A percentile compares a stretch with the other conserved stretches of the same genome.
phyloP scores from a whole-genome alignment of 1,284 basidiomycete species.

The Pseudozyma sp. region DNA sequence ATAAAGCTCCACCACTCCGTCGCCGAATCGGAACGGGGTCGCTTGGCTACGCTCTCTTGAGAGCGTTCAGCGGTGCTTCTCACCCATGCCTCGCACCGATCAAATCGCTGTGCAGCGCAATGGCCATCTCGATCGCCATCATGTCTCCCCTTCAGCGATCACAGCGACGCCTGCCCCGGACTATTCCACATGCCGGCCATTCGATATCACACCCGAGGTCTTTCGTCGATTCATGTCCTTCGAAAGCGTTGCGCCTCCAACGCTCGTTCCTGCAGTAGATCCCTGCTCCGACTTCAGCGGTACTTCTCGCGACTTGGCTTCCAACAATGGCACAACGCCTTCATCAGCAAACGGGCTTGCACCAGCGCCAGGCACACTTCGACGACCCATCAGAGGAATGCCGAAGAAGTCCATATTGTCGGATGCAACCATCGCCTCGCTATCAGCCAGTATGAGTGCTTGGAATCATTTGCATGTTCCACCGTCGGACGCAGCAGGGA shows the following conservation, averaged over 20 bases:
- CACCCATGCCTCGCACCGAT: conserved; percentile 11
- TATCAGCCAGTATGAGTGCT: neutral
- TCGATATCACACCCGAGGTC: conserved; percentile 27
- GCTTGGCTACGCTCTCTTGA: neutral
- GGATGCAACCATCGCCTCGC: neutral
- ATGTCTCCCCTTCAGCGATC: neutral
- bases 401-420: conserved; percentile 5
- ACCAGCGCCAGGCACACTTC: neutral
- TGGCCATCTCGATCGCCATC: conserved; percentile 3
- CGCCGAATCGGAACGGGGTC: too few relatives aligned
- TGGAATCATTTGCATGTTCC: neutral
- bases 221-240: conserved; percentile 38
- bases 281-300: neutral
- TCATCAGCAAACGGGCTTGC: neutral
- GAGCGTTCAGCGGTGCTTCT: neutral
- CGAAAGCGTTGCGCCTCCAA: conserved; percentile 1
- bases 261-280: neutral
- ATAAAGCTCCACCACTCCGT: neutral
- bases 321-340: neutral
- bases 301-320: neutral
- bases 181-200: neutral
- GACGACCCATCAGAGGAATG: conserved; percentile 18
- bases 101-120: conserved; percentile 12
- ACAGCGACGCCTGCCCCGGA: neutral
- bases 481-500: too few relatives aligned